phyloP scores from a whole-genome alignment of 805 yeast genomes.

The Monosporozyma siamensis region DNA sequence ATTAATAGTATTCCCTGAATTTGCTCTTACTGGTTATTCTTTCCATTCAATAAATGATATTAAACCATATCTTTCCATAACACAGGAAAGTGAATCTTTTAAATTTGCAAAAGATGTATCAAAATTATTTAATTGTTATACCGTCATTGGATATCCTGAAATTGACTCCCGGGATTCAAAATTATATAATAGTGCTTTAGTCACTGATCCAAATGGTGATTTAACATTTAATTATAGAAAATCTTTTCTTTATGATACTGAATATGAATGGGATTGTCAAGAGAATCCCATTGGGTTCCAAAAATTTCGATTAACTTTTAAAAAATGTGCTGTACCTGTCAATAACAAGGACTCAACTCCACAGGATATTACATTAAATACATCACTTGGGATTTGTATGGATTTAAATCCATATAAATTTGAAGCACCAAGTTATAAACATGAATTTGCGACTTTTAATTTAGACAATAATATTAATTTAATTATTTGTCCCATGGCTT shows the following conservation, averaged over 20 bases:
- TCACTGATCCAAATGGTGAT: constrained; percentile 51
- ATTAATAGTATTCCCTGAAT: constrained; percentile 71
- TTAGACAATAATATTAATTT: constrained; percentile 40
- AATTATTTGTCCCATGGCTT: constrained; percentile 75
- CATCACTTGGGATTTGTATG: constrained; percentile 85
- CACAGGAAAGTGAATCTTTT: constrained; percentile 39
- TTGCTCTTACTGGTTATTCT: constrained; percentile 79
- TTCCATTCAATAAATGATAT: constrained; percentile 42
- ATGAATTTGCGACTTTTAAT: constrained; percentile 59
- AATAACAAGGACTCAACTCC: neutral
- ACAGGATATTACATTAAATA: constrained; percentile 27
- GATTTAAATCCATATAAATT: constrained; percentile 84
- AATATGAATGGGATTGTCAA: constrained; percentile 67
- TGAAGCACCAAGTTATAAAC: constrained; percentile 63
- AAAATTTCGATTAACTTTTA: constrained; percentile 37
- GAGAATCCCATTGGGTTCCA: constrained; percentile 59
- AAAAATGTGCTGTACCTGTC: constrained; percentile 8
- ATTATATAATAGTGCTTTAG: constrained; percentile 63
- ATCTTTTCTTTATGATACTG: constrained; percentile 67
- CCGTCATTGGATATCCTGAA: constrained; percentile 82
- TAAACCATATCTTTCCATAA: constrained; percentile 44
- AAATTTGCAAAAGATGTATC: constrained; percentile 52
- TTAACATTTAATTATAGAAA: constrained; percentile 63
- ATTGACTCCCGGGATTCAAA: constrained; percentile 8
- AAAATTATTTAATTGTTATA: constrained; percentile 44